Conservation (phyloP, 805 yeast genomes). For the Yarrowia sp. region DNA sequence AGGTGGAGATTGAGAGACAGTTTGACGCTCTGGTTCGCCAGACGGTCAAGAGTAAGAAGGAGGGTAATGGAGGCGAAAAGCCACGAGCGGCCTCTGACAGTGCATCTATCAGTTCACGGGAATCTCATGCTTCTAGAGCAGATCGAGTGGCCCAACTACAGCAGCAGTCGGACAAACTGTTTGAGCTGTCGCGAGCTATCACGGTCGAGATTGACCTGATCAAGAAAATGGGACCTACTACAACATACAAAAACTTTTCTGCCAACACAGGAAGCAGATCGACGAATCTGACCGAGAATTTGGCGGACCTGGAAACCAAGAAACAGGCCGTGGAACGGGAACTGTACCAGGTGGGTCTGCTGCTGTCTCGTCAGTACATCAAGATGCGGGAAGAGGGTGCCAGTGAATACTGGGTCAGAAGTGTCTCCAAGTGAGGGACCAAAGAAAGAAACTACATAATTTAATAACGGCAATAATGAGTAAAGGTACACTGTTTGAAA, state of each 20-base stretch:
- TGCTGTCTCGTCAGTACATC: slow-evolving; percentile 31
- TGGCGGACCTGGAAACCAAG: slow-evolving; percentile 31
- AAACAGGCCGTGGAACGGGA: slow-evolving; percentile 32
- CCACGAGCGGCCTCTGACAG: slow-evolving; percentile 26
- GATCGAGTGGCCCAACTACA: slow-evolving; percentile 22
- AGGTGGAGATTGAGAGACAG: slow-evolving; percentile 33
- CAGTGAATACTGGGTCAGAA: slow-evolving; percentile 35
- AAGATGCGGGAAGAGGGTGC: slow-evolving; percentile 37
- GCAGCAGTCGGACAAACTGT: slow-evolving; percentile 31
- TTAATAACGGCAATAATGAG: slow-evolving; percentile 1
- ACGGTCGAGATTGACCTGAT: slow-evolving; percentile 25
- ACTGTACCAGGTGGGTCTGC: slow-evolving; percentile 18
- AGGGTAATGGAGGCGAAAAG: slow-evolving; percentile 16
- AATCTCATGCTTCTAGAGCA: slow-evolving; percentile 21
- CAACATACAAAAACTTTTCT: slow-evolving; percentile 26
- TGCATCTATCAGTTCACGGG: slow-evolving; percentile 19
- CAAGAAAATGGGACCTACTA: slow-evolving; percentile 18
- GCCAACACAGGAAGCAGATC: slow-evolving; percentile 18
- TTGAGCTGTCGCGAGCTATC: slow-evolving; percentile 24
- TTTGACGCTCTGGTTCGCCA: slow-evolving; percentile 25
- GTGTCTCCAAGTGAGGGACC: slow-evolving; percentile 14
- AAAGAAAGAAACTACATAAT: neutral
- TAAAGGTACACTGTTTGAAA: too few species aligned
- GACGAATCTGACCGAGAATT: slow-evolving; percentile 10
- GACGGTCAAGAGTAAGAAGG: slow-evolving; percentile 34